These are phyloP conservation scores for Macrophomina phaseolina DNA, from an alignment of 2,329 filamentous ascomycete genomes.

Conservation along the genomic window DNA sequence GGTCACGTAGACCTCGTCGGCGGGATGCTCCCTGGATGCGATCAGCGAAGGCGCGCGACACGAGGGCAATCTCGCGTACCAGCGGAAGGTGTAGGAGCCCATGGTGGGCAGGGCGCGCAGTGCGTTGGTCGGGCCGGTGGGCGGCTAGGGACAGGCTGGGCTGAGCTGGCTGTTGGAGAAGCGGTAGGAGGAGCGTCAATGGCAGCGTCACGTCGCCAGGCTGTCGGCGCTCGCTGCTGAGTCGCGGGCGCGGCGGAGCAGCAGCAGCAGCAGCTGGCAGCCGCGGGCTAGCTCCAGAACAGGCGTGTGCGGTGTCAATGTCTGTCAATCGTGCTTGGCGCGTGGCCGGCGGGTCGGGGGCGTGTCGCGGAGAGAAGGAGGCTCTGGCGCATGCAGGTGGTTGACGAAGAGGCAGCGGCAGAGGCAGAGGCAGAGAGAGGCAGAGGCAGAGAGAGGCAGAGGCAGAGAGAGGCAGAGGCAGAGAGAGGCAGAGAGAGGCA, in stretches of 20 bases:
- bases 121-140: conserved; percentile 1
- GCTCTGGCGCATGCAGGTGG: not conserved
- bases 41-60: conserved; percentile 23
- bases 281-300: conserved; percentile 7
- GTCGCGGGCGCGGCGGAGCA: conserved; percentile 9
- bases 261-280: not conserved
- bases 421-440: no score
- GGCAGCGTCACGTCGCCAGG: conserved; percentile 2
- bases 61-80: conserved; percentile 57
- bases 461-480: no score
- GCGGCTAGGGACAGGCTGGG: conserved; percentile 11
- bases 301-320: conserved; percentile 21
- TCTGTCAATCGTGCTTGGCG: not conserved
- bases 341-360: not conserved
- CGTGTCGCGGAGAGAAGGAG: not conserved
- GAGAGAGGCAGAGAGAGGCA: no score
- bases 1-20: conserved; percentile 89
- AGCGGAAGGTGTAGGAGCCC: conserved; percentile 74
- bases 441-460: no score
- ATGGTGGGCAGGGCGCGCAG: conserved; percentile 45
- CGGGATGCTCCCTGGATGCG: conserved; percentile 74
- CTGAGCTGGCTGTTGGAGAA: conserved; percentile 14
- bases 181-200: conserved; percentile 19
- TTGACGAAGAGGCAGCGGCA: no score
- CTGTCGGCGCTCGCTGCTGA: conserved; percentile 6